Base-by-base conservation (phyloP, 768 basidiomycete genomes). In the Phaeolepiota aurea region DNA sequence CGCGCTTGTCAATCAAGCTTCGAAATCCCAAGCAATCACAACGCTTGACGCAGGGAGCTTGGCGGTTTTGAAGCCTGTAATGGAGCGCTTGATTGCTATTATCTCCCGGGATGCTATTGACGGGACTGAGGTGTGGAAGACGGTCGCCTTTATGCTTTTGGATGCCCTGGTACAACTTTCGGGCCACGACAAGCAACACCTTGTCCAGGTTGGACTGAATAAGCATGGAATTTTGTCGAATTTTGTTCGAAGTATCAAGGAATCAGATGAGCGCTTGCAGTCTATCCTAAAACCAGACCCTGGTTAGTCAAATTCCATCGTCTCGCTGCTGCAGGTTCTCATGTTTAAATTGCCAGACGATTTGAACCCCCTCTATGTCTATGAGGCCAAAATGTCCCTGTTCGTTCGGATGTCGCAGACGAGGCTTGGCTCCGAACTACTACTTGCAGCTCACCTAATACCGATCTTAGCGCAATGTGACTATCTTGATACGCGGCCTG, bases 41-140 rank as follows among this genome's bases (percentile, higher is more conserved):
- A 56, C 74, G 1, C 63, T 91, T 19, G 74, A 86, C 43, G 53
- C 60, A 3, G 78, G 81, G 3, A 84, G 82, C 46, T 55, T 91
- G 7, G 60, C 72, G 0, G 66, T 84, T 42, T 63, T 98, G 55
- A 83, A 81, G 50, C 61, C 70, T 3, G 68, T 68, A 23, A 69
- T 83, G 50, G 93, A 94, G 40, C 72, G 83, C 3, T 61, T 97
- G 14, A 69, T 91, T 0, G 62, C 77, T 0, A 70, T 78, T 25
- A 68, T 94, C 28, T 78, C 87, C 15, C 72, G 89, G n/a, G 94
- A 98, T 54, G 92, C 91, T 1, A 86, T 89, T 40, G 92, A 96
- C 48, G 93, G 92, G 4, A 81, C 87, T 13, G 92, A 97, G 58
- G 88, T 97, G 2, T 98, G 94, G 94, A 89, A 89, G 62, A 93